These are phyloP conservation scores for Epichloe uncinata DNA, from an alignment of 2,329 filamentous ascomycete genomes.

Conservation along the genomic window DNA sequence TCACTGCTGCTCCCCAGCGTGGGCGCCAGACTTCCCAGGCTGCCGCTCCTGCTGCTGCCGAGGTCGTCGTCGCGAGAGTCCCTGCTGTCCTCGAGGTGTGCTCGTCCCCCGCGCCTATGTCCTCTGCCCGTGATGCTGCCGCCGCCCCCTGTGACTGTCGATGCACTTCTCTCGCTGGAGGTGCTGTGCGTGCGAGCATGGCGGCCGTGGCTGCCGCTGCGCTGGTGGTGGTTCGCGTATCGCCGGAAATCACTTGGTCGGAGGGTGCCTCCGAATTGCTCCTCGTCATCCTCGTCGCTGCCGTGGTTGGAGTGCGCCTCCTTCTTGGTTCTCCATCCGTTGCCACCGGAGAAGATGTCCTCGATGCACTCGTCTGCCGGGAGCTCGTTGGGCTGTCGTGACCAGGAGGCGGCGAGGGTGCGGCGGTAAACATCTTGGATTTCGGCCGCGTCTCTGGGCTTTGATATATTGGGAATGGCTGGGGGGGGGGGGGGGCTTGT, in stretches of 20 bases:
- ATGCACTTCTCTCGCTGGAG: slow-evolving; percentile 29
- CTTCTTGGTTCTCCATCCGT: slow-evolving; percentile 52
- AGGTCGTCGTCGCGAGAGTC: slow-evolving; percentile 13
- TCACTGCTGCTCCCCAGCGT: slow-evolving; percentile 28
- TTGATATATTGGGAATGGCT: slow-evolving; percentile 33
- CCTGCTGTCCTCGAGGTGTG: slow-evolving; percentile 11
- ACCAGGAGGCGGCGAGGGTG: slow-evolving; percentile 80
- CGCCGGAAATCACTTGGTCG: slow-evolving; percentile 30
- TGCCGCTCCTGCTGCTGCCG: slow-evolving; percentile 26
- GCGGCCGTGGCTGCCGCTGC: slow-evolving; percentile 12
- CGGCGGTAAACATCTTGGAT: slow-evolving; percentile 90
- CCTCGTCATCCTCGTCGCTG: slow-evolving; percentile 20
- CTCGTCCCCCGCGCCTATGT: slow-evolving; percentile 6
- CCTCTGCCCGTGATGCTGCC: slow-evolving; percentile 3
- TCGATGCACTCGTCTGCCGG: slow-evolving; percentile 89
- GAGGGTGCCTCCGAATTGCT: slow-evolving; percentile 22
- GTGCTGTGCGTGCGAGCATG: slow-evolving; percentile 30
- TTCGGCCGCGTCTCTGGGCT: slow-evolving; percentile 70
- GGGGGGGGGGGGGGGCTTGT: background rate
- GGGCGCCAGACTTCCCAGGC: slow-evolving; percentile 34
- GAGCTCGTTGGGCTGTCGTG: slow-evolving; percentile 62
- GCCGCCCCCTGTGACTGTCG: slow-evolving; percentile 22
- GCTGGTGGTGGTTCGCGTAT: slow-evolving; percentile 15
- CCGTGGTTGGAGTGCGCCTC: slow-evolving; percentile 15
- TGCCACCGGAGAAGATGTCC: slow-evolving; percentile 81